Evolutionary conservation across 2,329 filamentous ascomycete genomes (phyloP), one percentile per base, ranked within the genome.

Genomic region (Raffaelea arxii): DNA sequence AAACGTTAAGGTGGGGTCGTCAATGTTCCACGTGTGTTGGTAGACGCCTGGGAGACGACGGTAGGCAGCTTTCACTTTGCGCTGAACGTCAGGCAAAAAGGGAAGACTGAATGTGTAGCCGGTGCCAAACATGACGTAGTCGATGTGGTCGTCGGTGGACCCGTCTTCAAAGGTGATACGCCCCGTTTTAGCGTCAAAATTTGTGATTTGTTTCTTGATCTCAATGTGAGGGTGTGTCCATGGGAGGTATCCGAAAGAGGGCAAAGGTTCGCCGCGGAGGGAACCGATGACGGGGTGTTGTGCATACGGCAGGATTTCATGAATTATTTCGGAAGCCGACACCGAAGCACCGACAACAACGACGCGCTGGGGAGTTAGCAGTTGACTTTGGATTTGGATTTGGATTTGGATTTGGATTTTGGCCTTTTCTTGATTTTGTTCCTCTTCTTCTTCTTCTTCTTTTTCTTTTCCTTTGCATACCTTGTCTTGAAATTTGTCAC

Each of bases 91-190:
- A 0, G 74, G 74, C 1, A 81, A 58, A 55, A 82, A 84, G 0
- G 78, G 79, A 0, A 82, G 57, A 0, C 76, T 77, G 77, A 77
- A 84, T 22, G 66, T 72, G 57, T 82, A 83, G 0, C 80, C 80
- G 0, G 81, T 84, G 18, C 78, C 79, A 48, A 84, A 80, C 51
- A 85, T 75, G 51, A 85, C 68, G 54, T 76, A 59, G 57, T 85
- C 80, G 12, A 84, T 73, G 18, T 72, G 64, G 0, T 65, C 52
- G 7, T 78, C 65, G 1, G 58, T 64, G 1, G 65, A 70, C 2
- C 78, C 78, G 50, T 83, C 75, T 27, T 69, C 63, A 41, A 84
- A 75, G 48, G 77, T 65, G 0, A 82, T 72, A 71, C 71, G 0
- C 66, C 61, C 14, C 65, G 62, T 16, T 71, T 60, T 2, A 81